These are phyloP conservation scores for Metschnikowia lachancei DNA, from an alignment of 805 yeast species.

Conservation along the genomic window DNA sequence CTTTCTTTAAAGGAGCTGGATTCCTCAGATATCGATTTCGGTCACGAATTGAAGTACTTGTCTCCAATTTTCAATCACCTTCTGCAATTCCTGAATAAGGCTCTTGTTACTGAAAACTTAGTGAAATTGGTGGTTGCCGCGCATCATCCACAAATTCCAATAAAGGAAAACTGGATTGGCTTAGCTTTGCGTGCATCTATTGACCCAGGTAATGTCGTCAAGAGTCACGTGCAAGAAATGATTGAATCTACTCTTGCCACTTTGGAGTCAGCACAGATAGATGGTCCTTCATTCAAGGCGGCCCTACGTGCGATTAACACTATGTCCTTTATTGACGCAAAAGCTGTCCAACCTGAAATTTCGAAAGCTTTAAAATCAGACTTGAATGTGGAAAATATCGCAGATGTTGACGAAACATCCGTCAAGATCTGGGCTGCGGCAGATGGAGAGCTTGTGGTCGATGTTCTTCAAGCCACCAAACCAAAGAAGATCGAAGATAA, in stretches of 20 bases:
- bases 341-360: conserved; percentile 51
- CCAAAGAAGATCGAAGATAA: conserved; percentile 52
- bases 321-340: conserved; percentile 59
- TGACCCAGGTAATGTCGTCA: conserved; percentile 55
- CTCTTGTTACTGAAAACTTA: conserved; percentile 21
- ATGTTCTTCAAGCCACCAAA: conserved; percentile 49
- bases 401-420: conserved; percentile 46
- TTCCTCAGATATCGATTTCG: conserved; percentile 16
- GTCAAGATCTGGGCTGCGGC: conserved; percentile 63
- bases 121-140: conserved; percentile 28
- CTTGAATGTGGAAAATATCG: conserved; percentile 35
- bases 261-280: conserved; percentile 24
- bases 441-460: conserved; percentile 68
- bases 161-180: conserved; percentile 72
- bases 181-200: conserved; percentile 53
- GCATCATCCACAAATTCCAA: conserved; percentile 27
- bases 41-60: conserved; percentile 21
- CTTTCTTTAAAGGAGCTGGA: conserved; percentile 17
- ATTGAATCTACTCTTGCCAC: conserved; percentile 21
- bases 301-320: conserved; percentile 38
- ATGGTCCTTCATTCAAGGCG: conserved; percentile 50
- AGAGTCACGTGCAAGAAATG: conserved; percentile 23
- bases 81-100: conserved; percentile 22
- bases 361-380: conserved; percentile 42
- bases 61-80: conserved; percentile 27